Percentiles rank a stretch among this genome's conserved stretches.
Conservation (phyloP, 73 alveolate species). For the Paramecium tetraurelia region DNA sequence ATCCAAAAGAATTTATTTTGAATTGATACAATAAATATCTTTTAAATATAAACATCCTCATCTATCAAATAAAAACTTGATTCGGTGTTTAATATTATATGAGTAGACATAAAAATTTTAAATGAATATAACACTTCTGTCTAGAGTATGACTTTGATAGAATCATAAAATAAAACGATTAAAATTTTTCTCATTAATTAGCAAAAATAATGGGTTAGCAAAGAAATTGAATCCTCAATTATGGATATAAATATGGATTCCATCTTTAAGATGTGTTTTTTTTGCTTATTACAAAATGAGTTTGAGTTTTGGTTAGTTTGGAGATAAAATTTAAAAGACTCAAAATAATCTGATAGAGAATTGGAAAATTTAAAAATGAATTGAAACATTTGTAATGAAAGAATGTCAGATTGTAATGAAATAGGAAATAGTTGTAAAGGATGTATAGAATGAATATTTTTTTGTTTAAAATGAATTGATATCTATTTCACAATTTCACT, state of each 20-base stretch:
- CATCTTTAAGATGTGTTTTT: not conserved
- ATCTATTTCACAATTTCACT: not conserved
- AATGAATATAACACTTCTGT: too few species aligned
- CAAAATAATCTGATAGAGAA: not conserved
- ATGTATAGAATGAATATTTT: not conserved
- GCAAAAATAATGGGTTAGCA: not conserved
- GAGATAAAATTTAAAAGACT: not conserved
- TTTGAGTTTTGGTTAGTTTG: not conserved
- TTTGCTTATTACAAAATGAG: not conserved
- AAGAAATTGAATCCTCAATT: not conserved
- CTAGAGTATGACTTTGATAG: not conserved
- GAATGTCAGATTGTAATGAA: not conserved
- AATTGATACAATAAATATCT: too few species aligned
- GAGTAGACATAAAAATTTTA: not conserved
- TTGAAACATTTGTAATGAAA: not conserved
- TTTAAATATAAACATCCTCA: too few species aligned
- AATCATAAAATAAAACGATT: not conserved
- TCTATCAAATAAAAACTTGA: too few species aligned
- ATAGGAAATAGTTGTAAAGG: not conserved
- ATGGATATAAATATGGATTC: not conserved
- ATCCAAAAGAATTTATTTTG: too few species aligned
- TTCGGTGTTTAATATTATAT: too few species aligned
- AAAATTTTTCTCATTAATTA: not conserved
- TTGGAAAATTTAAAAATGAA: not conserved
- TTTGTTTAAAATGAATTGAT: not conserved